Evolutionary conservation across 306 rosid species (phyloP).

Genomic region (Quercus bicolor): DNA sequence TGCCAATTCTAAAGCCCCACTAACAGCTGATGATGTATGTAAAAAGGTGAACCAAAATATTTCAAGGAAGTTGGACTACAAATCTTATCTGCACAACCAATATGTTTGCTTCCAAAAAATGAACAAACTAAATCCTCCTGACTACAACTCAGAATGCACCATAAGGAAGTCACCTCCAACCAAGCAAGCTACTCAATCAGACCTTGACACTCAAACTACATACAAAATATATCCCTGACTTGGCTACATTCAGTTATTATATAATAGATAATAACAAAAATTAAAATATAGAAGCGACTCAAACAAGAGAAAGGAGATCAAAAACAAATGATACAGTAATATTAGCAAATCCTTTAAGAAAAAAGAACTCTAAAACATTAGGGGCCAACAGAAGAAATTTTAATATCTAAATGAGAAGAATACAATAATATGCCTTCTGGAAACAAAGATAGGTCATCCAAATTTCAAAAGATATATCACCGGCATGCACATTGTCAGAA

Average conservation of each 20-base stretch:
- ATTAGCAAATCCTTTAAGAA: background rate
- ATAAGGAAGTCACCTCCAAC: background rate
- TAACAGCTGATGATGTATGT: background rate
- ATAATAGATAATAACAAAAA: background rate
- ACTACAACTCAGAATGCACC: background rate
- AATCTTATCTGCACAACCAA: background rate
- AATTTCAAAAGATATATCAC: background rate
- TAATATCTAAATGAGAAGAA: background rate
- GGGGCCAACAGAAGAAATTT: background rate
- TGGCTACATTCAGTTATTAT: background rate
- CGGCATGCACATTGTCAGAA: background rate
- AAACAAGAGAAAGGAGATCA: background rate
- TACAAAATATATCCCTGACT: background rate
- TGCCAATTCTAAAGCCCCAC: background rate
- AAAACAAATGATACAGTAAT: background rate
- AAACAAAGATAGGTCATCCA: background rate
- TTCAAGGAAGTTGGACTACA: background rate
- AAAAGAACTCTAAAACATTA: background rate
- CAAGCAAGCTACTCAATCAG: background rate
- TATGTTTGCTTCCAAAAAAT: background rate
- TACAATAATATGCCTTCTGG: background rate
- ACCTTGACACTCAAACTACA: background rate
- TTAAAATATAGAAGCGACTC: background rate
- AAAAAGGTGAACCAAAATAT: background rate
- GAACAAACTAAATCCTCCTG: background rate